phyloP scores from a whole-genome alignment of 192 early-diverging fungal species.

The Coemansia sp. region DNA sequence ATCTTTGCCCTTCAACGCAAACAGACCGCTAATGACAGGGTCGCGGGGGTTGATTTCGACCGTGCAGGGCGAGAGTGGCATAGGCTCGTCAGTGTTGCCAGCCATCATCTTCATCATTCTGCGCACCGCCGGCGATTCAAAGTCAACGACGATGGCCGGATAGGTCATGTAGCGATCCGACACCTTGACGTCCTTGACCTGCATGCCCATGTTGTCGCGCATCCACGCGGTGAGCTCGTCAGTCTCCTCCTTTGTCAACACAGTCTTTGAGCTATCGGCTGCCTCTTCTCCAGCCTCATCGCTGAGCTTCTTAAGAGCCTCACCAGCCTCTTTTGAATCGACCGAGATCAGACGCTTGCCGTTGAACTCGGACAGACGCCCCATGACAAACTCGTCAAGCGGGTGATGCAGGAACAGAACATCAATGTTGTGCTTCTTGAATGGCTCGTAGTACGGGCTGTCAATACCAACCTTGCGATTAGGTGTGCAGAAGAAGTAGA shows the following conservation, averaged over 20 bases:
- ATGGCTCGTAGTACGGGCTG: slow-evolving; percentile 90
- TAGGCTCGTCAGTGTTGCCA: slow-evolving; percentile 38
- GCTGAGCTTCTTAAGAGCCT: slow-evolving; percentile 66
- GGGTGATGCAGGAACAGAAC: slow-evolving; percentile 79
- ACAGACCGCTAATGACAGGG: slow-evolving; percentile 68
- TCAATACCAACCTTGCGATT: slow-evolving; percentile 67
- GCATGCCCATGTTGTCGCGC: slow-evolving; percentile 58
- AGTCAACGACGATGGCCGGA: slow-evolving; percentile 74
- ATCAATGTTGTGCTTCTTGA: slow-evolving; percentile 85
- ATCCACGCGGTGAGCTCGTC: slow-evolving; percentile 66
- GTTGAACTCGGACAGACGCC: slow-evolving; percentile 70
- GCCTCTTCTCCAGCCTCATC: slow-evolving; percentile 56
- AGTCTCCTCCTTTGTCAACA: slow-evolving; percentile 57
- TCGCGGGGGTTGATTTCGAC: slow-evolving; percentile 77
- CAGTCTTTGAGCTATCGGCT: slow-evolving; percentile 31
- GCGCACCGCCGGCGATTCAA: slow-evolving; percentile 71
- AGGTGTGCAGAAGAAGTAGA: slow-evolving; percentile 82
- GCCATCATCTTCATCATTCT: slow-evolving; percentile 61
- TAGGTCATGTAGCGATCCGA: slow-evolving; percentile 70
- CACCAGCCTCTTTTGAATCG: slow-evolving; percentile 64
- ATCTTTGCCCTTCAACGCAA: slow-evolving; percentile 57
- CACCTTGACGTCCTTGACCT: slow-evolving; percentile 69
- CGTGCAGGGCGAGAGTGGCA: slow-evolving; percentile 63
- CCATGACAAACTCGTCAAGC: slow-evolving; percentile 76
- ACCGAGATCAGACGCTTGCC: slow-evolving; percentile 69